These are phyloP conservation scores for Oryza glumipatula DNA, from an alignment of 176 grass and related monocot species.

Conservation along the genomic window DNA sequence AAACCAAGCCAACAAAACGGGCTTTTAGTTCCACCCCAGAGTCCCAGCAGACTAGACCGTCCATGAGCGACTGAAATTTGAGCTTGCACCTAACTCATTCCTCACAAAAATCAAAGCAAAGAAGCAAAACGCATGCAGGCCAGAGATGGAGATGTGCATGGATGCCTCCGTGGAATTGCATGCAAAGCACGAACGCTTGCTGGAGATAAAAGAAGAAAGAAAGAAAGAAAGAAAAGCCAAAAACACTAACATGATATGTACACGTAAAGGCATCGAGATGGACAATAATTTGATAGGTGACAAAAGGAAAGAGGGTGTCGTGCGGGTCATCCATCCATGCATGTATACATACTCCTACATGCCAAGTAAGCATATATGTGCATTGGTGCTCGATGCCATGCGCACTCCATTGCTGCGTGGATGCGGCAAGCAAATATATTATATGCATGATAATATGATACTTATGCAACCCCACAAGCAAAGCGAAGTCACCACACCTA, in stretches of 20 bases:
- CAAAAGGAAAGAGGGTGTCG: conserved; percentile 2
- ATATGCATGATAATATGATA: neutral
- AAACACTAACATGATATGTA: neutral
- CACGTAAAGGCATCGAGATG: neutral
- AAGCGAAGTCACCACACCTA: neutral
- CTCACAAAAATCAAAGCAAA: neutral
- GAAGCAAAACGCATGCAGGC: neutral
- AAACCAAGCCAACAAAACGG: too few relatives aligned
- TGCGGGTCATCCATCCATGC: conserved; percentile 25
- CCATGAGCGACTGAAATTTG: too few relatives aligned
- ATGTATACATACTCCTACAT: neutral
- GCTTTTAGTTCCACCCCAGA: too few relatives aligned
- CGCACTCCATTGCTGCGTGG: conserved; percentile 41
- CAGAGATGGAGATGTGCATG: neutral
- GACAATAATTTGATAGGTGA: conserved; percentile 43
- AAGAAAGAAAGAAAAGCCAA: neutral
- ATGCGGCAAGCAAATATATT: conserved; percentile 9
- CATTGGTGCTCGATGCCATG: conserved; percentile 8
- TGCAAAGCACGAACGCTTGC: neutral
- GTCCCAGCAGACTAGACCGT: too few relatives aligned
- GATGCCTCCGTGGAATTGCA: too few relatives aligned
- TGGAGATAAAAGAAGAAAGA: neutral
- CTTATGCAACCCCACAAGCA: neutral
- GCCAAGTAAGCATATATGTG: too few relatives aligned
- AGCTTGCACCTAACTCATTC: too few relatives aligned